These are phyloP conservation scores for Cercospora zeina DNA, from an alignment of 2,329 filamentous ascomycete species.

Conservation along the genomic window DNA sequence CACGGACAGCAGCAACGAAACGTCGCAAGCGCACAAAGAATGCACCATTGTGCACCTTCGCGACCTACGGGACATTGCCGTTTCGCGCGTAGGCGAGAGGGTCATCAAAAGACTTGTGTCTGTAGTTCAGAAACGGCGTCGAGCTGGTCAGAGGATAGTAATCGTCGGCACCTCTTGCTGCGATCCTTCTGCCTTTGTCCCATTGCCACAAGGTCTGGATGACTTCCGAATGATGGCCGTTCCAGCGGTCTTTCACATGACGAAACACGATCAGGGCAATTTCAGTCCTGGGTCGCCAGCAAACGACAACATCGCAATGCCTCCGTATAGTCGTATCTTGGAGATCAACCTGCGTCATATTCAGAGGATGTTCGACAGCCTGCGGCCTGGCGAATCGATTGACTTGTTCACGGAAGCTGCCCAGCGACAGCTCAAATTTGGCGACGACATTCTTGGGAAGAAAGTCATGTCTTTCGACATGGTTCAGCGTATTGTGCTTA, in stretches of 20 bases:
- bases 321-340: conserved; percentile 35
- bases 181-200: conserved; percentile 34
- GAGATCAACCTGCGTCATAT: conserved; percentile 66
- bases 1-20: conserved; percentile 19
- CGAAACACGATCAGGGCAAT: conserved; percentile 21
- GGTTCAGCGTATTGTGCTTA: conserved; percentile 61
- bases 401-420: conserved; percentile 29
- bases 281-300: conserved; percentile 18
- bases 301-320: conserved; percentile 16
- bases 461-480: conserved; percentile 58
- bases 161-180: conserved; percentile 75
- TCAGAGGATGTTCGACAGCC: conserved; percentile 59
- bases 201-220: conserved; percentile 37
- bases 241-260: conserved; percentile 48
- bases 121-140: conserved; percentile 70
- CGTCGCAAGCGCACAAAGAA: not conserved
- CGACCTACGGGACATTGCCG: conserved; percentile 76
- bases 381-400: conserved; percentile 41
- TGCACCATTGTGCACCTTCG: conserved; percentile 66
- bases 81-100: conserved; percentile 65
- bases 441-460: conserved; percentile 49
- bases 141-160: conserved; percentile 68
- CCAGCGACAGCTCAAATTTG: conserved; percentile 27
- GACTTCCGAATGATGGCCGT: conserved; percentile 57
- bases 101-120: conserved; percentile 70